phyloP scores from a whole-genome alignment of 2,329 filamentous ascomycete genomes.

The Penicillium sp. region DNA sequence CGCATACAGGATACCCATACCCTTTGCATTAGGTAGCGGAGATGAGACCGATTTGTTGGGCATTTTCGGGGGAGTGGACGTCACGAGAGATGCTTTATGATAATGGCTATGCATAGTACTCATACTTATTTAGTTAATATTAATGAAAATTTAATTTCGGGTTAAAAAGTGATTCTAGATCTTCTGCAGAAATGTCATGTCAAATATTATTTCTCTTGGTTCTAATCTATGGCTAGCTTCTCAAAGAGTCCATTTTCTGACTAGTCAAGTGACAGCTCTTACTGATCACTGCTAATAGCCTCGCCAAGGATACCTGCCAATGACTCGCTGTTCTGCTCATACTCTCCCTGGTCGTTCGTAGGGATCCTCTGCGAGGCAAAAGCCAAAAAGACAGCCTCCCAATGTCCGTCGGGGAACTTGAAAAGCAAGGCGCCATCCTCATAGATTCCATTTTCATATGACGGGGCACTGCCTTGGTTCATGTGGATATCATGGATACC shows the following conservation, averaged over 20 bases:
- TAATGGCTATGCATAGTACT: neutral
- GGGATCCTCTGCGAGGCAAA: constrained; percentile 36
- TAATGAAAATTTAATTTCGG: neutral
- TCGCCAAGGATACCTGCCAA: constrained; percentile 13
- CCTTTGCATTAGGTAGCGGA: neutral
- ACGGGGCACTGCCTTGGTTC: constrained; percentile 35
- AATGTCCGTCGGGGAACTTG: constrained; percentile 33
- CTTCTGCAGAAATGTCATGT: neutral
- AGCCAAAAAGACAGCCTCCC: constrained; percentile 38
- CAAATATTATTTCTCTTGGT: neutral
- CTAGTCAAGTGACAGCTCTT: neutral
- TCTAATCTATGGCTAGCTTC: neutral
- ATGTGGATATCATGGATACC: constrained; percentile 41
- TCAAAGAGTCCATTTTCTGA: neutral
- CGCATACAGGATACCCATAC: neutral
- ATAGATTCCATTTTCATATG: constrained; percentile 33
- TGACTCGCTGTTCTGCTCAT: constrained; percentile 16
- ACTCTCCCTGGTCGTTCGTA: constrained; percentile 28
- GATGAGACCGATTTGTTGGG: neutral
- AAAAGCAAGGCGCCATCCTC: constrained; percentile 37
- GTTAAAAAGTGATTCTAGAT: neutral
- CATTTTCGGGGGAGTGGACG: neutral
- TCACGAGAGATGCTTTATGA: neutral
- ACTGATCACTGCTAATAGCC: neutral
- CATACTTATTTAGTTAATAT: neutral